phyloP scores from a whole-genome alignment of 768 basidiomycete species.

The Termitomyces bulborhizus region DNA sequence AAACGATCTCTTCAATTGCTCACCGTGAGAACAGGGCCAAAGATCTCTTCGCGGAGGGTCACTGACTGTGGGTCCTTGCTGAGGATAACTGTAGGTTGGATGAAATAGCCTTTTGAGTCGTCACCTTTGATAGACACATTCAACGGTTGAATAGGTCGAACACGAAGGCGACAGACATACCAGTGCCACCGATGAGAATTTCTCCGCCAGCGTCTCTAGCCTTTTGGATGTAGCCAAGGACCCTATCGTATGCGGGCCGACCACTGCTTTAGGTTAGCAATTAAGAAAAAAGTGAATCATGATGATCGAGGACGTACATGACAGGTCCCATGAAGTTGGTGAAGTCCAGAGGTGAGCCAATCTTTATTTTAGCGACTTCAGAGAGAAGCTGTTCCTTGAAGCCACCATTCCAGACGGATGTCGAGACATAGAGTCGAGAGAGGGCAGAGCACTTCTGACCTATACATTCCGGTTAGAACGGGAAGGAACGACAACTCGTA shows the following conservation, averaged over 20 bases:
- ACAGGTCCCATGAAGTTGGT: constrained; percentile 93
- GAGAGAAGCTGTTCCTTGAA: constrained; percentile 77
- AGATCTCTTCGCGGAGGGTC: constrained; percentile 94
- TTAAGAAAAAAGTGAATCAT: neutral
- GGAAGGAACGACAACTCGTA: neutral
- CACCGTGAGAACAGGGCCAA: constrained; percentile 92
- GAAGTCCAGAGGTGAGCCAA: constrained; percentile 74
- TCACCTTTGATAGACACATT: constrained; percentile 45
- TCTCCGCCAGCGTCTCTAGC: constrained; percentile 89
- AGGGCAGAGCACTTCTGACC: constrained; percentile 97
- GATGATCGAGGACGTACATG: constrained; percentile 48
- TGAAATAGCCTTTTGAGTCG: constrained; percentile 87
- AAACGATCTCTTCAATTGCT: constrained; percentile 12
- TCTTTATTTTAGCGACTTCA: constrained; percentile 79
- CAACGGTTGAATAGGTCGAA: neutral
- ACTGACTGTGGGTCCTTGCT: constrained; percentile 86
- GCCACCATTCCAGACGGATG: constrained; percentile 75
- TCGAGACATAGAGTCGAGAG: constrained; percentile 87
- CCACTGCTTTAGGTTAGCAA: constrained; percentile 39
- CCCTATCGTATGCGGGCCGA: constrained; percentile 84
- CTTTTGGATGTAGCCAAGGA: constrained; percentile 74
- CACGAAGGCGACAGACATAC: constrained; percentile 31
- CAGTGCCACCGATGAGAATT: constrained; percentile 78
- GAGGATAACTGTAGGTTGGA: constrained; percentile 91
- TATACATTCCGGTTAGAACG: constrained; percentile 18